phyloP scores from a whole-genome alignment of 768 basidiomycete species.

The Boletus subparvulus region DNA sequence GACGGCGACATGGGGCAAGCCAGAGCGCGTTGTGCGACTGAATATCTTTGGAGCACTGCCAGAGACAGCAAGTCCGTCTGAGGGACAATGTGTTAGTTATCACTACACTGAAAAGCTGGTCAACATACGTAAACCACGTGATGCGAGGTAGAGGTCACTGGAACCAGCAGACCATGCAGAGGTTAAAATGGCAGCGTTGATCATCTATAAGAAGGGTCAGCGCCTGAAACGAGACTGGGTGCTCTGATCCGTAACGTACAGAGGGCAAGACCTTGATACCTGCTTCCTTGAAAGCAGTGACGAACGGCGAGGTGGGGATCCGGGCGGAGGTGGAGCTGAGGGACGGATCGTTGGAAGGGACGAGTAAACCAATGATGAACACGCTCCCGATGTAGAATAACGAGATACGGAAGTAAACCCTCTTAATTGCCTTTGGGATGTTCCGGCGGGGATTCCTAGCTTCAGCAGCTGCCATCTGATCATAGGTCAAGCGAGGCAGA shows the following conservation, averaged over 20 bases:
- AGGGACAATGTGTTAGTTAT: slow-evolving; percentile 23
- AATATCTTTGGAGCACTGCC: slow-evolving; percentile 57
- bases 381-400: background rate
- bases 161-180: background rate
- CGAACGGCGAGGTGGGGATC: background rate
- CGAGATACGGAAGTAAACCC: background rate
- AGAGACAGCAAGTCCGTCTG: slow-evolving; percentile 53
- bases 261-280: background rate
- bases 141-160: too few species aligned
- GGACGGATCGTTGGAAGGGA: background rate
- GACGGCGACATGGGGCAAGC: slow-evolving; percentile 47
- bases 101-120: background rate
- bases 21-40: slow-evolving; percentile 33
- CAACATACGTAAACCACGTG: background rate
- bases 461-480: background rate
- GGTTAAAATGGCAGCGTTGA: background rate
- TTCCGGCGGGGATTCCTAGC: background rate
- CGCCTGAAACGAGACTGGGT: too few species aligned
- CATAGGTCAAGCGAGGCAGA: background rate
- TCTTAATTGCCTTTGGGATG: background rate
- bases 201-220: too few species aligned
- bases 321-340: background rate
- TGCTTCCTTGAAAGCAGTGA: background rate
- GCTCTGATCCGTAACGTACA: background rate
- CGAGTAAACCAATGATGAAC: background rate